These are phyloP conservation scores for Aspergillus pseudoterreus DNA, from an alignment of 2,329 filamentous ascomycete species.

Conservation along the genomic window DNA sequence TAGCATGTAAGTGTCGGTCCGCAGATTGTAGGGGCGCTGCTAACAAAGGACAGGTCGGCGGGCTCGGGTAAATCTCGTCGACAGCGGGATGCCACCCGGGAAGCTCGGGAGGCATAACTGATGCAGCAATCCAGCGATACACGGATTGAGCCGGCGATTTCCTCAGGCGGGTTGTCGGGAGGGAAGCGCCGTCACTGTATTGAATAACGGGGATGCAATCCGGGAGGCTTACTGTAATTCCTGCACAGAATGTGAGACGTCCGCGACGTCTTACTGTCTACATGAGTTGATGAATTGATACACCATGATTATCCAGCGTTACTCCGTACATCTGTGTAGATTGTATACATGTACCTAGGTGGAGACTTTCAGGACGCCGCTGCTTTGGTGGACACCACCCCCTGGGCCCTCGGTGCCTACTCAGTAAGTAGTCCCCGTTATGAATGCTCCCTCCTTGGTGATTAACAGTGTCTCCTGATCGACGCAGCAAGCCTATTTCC, in stretches of 20 bases:
- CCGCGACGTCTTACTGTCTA: conserved; percentile 22
- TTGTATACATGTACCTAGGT: too few relatives aligned
- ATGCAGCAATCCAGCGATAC: conserved; percentile 1
- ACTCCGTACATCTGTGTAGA: not conserved
- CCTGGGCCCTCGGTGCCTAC: too few relatives aligned
- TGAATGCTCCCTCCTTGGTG: too few relatives aligned
- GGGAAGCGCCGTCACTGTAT: conserved; percentile 12
- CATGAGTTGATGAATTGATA: conserved; percentile 29
- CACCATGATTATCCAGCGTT: conserved; percentile 15
- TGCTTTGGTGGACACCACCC: too few relatives aligned
- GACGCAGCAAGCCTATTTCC: too few relatives aligned
- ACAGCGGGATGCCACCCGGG: conserved; percentile 25
- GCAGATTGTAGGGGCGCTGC: not conserved
- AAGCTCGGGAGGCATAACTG: conserved; percentile 21
- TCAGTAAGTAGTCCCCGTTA: too few relatives aligned
- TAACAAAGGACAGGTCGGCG: conserved; percentile 33
- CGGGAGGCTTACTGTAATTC: conserved; percentile 15
- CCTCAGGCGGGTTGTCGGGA: conserved; percentile 2
- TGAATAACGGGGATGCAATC: conserved; percentile 15
- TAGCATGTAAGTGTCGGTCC: conserved; percentile 74
- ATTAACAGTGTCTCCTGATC: too few relatives aligned
- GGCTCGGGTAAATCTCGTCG: conserved; percentile 35
- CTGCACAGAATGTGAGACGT: conserved; percentile 22
- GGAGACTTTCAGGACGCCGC: too few relatives aligned
- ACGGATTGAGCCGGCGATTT: not conserved